phyloP scores from a whole-genome alignment of 2,329 filamentous ascomycete species.

The Fusarium fracticaudum region DNA sequence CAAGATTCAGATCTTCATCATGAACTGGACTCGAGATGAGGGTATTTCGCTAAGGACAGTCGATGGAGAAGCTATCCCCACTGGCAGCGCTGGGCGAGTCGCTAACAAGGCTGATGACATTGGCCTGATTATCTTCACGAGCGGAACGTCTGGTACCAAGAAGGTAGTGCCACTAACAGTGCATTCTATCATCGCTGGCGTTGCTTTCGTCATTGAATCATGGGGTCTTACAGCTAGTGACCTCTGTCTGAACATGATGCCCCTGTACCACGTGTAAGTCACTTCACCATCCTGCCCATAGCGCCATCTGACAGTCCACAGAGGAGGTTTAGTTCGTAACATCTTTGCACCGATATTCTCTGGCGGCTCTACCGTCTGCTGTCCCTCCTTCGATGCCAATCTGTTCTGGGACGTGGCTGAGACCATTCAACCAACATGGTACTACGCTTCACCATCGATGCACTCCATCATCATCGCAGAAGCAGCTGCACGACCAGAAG shows the following conservation, averaged over 20 bases:
- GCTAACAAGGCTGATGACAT: slow-evolving; percentile 9
- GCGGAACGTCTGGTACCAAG: slow-evolving; percentile 4
- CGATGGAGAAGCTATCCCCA: background rate
- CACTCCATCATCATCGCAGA: slow-evolving; percentile 6
- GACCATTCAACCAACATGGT: slow-evolving; percentile 2
- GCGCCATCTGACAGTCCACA: accelerated
- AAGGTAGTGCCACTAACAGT: background rate
- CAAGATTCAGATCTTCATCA: background rate
- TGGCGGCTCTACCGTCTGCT: background rate
- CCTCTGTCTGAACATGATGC: slow-evolving; percentile 19
- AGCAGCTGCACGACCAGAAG: background rate
- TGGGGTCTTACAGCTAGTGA: background rate
- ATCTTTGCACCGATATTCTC: background rate
- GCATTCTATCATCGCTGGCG: background rate
- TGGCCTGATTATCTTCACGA: slow-evolving; percentile 8
- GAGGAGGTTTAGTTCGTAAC: background rate
- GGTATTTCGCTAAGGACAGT: background rate
- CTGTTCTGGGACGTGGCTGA: slow-evolving; percentile 9
- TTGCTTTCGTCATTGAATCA: slow-evolving; percentile 11
- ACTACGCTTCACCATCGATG: slow-evolving; percentile 10
- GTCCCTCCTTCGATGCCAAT: slow-evolving; percentile 9
- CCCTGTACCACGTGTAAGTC: slow-evolving; percentile 10
- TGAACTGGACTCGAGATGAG: background rate
- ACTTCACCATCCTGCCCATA: accelerated
- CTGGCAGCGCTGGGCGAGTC: accelerated